phyloP scores from a whole-genome alignment of 140 eudicot genomes.

The Stevia rebaudiana region DNA sequence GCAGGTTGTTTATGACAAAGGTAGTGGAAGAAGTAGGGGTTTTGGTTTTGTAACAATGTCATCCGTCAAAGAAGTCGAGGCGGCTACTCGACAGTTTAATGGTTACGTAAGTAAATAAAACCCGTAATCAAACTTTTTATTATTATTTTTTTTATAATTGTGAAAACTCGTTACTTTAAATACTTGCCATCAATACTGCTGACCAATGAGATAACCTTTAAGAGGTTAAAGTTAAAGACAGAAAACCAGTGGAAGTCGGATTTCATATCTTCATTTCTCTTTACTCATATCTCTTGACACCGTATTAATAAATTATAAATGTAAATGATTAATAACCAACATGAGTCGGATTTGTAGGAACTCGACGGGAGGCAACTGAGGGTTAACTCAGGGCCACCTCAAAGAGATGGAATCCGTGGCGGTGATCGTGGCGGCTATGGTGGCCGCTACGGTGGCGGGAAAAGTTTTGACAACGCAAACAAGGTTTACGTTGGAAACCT shows the following conservation, averaged over 20 bases:
- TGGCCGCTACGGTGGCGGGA: slow-evolving; percentile 44
- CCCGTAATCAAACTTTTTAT: no score
- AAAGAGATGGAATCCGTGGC: slow-evolving; percentile 47
- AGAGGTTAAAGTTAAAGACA: no score
- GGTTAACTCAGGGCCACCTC: slow-evolving; percentile 95
- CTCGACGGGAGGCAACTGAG: slow-evolving; percentile 73
- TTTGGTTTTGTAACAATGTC: slow-evolving; percentile 98
- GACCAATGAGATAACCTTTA: no score
- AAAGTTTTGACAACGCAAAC: slow-evolving; percentile 50
- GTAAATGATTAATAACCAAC: not conserved
- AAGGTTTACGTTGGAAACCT: slow-evolving; percentile 87
- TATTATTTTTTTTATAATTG: no score
- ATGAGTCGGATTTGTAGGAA: slow-evolving; percentile 70
- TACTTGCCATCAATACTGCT: no score
- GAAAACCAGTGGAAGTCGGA: no score
- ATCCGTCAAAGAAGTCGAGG: slow-evolving; percentile 54
- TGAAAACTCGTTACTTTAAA: no score
- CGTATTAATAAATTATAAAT: not conserved
- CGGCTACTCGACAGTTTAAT: slow-evolving; percentile 66
- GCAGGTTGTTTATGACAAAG: slow-evolving; percentile 91
- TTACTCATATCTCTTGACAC: not conserved
- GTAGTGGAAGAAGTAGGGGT: slow-evolving; percentile 89
- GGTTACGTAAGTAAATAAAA: slow-evolving; percentile 91
- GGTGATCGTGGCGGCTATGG: slow-evolving; percentile 42
- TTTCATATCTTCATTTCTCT: not conserved